Evolutionary conservation across 306 rosid species (phyloP).

Genomic region (Cicer pinnatifidum): DNA sequence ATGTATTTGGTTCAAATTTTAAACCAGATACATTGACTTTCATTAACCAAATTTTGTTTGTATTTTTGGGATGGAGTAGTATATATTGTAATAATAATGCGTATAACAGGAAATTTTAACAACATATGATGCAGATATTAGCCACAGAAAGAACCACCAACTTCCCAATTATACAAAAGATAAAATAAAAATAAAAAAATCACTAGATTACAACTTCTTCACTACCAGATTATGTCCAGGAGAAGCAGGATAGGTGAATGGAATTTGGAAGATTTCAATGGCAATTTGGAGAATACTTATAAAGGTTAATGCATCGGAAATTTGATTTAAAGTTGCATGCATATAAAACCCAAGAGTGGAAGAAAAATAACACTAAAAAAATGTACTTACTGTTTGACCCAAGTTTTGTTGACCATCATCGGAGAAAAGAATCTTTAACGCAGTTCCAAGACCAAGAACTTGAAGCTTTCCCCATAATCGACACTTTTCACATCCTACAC

Average conservation of each 20-base stretch:
- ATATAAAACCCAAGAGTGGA: too few relatives aligned
- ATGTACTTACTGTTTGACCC: constrained; percentile 65
- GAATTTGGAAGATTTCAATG: constrained; percentile 15
- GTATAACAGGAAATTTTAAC: not conserved
- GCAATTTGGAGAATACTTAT: constrained; percentile 8
- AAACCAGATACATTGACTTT: too few relatives aligned
- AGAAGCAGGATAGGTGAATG: not conserved
- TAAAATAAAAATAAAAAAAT: too few relatives aligned
- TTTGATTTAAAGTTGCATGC: too few relatives aligned
- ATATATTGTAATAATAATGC: too few relatives aligned
- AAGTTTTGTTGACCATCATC: constrained; percentile 61
- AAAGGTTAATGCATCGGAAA: not conserved
- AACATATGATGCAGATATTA: not conserved
- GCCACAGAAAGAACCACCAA: not conserved
- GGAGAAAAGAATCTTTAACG: constrained; percentile 87
- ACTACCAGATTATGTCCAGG: too few relatives aligned
- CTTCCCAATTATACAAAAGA: not conserved
- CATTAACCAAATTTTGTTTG: too few relatives aligned
- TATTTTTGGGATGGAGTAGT: too few relatives aligned
- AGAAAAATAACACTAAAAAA: not conserved
- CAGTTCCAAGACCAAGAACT: constrained; percentile 98
- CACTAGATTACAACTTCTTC: too few relatives aligned
- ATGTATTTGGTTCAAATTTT: too few relatives aligned
- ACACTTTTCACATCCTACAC: constrained; percentile 99
- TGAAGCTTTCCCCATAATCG: constrained; percentile 99